These are phyloP conservation scores for Macrophomina tecta DNA, from an alignment of 2,329 filamentous ascomycete species.

Conservation along the genomic window DNA sequence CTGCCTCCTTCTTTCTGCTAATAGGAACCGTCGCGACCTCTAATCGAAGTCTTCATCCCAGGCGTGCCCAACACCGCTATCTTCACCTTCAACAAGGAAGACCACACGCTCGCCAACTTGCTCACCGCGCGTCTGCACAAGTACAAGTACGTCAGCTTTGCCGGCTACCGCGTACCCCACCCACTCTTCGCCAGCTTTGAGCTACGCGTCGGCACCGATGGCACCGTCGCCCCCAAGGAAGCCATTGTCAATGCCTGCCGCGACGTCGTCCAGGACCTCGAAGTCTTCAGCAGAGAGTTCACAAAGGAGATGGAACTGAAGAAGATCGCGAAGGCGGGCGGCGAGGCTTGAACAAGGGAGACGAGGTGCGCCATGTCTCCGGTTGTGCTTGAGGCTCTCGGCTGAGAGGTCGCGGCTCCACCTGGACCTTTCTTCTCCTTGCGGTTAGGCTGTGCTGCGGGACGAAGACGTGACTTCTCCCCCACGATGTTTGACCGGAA, in stretches of 20 bases:
- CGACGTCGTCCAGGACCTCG: slow-evolving; percentile 81
- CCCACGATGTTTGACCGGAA: too few species aligned
- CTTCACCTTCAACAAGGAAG: slow-evolving; percentile 95
- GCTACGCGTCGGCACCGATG: slow-evolving; percentile 91
- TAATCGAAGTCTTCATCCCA: slow-evolving; percentile 42
- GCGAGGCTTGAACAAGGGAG: slow-evolving; percentile 21
- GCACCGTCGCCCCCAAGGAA: slow-evolving; percentile 84
- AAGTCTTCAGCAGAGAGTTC: slow-evolving; percentile 82
- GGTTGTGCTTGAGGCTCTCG: not conserved
- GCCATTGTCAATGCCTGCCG: slow-evolving; percentile 81
- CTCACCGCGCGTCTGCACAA: slow-evolving; percentile 84
- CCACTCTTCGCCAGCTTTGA: slow-evolving; percentile 59
- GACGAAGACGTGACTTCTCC: too few species aligned
- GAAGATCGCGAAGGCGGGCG: slow-evolving; percentile 67
- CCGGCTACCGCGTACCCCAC: slow-evolving; percentile 78
- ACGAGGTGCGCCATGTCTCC: not conserved
- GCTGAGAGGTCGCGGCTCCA: too few species aligned
- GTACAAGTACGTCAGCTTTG: slow-evolving; percentile 83
- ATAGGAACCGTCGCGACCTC: not conserved
- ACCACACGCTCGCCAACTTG: slow-evolving; percentile 93
- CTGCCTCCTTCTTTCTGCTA: slow-evolving; percentile 42
- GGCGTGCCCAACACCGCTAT: slow-evolving; percentile 94
- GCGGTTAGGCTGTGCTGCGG: too few species aligned
- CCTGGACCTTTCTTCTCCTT: too few species aligned
- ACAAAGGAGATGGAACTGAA: slow-evolving; percentile 90